These are phyloP conservation scores for Pichia californica DNA, from an alignment of 805 yeast genomes.

Conservation along the genomic window DNA sequence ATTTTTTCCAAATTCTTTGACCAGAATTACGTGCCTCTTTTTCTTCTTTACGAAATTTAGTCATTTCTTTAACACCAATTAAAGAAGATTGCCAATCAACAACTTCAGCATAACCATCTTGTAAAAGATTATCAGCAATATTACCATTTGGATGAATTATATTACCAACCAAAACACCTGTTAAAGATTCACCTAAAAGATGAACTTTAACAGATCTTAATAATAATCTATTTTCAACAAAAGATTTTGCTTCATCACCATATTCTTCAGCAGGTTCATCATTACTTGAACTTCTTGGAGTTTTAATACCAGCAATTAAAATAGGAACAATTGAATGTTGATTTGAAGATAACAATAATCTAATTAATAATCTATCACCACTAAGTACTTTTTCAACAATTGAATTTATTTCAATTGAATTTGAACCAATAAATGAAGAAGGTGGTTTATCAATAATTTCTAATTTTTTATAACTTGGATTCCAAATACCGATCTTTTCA, in stretches of 20 bases:
- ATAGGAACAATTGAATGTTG: conserved; percentile 54
- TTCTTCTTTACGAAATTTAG: conserved; percentile 56
- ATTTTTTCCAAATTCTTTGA: conserved; percentile 49
- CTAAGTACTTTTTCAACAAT: conserved; percentile 70
- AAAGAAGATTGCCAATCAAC: conserved; percentile 73
- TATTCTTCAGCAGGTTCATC: conserved; percentile 45
- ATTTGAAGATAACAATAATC: conserved; percentile 37
- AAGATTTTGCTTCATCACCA: conserved; percentile 60
- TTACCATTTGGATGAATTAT: conserved; percentile 72
- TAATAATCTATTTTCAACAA: conserved; percentile 57
- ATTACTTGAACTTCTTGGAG: conserved; percentile 58
- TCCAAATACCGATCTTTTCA: conserved; percentile 57
- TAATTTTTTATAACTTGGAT: conserved; percentile 20
- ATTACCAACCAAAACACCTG: conserved; percentile 55
- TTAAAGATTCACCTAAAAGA: conserved; percentile 53
- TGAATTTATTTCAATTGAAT: conserved; percentile 39
- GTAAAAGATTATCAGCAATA: conserved; percentile 60
- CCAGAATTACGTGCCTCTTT: conserved; percentile 50
- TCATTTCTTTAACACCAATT: conserved; percentile 62
- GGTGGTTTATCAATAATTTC: conserved; percentile 25
- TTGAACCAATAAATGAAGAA: conserved; percentile 27
- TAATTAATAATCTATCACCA: conserved; percentile 70
- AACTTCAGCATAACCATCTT: conserved; percentile 65
- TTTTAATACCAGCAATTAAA: conserved; percentile 64
- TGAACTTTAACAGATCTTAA: conserved; percentile 52